Conservation (phyloP, 306 rosid genomes). For the Prunus kanzakura region DNA sequence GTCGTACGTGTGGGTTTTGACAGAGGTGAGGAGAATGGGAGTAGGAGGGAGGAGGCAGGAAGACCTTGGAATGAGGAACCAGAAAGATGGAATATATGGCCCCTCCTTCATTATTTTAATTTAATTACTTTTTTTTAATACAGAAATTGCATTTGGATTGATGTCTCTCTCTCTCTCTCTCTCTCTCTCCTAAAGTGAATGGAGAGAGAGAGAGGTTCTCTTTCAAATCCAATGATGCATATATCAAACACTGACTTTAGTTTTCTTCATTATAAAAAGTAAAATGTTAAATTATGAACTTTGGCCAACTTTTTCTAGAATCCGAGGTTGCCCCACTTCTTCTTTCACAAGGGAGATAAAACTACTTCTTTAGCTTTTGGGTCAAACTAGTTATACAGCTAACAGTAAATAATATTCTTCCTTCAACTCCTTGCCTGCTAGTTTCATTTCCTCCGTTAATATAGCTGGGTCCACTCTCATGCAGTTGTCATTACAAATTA, state of each 20-base stretch:
- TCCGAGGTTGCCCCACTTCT: constrained; percentile 54
- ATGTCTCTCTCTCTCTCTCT: constrained; percentile 9
- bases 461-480: background rate
- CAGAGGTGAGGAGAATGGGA: background rate
- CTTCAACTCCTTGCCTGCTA: background rate
- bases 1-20: background rate
- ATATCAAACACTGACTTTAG: constrained; percentile 4
- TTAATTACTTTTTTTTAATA: background rate
- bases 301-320: constrained; percentile 45
- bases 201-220: background rate
- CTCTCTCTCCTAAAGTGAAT: background rate
- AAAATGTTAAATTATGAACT: background rate
- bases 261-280: constrained; percentile 11
- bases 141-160: constrained; percentile 24
- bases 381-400: constrained; percentile 24
- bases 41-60: background rate
- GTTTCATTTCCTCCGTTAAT: background rate
- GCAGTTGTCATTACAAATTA: no score
- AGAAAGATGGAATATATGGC: constrained; percentile 1
- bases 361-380: constrained; percentile 27
- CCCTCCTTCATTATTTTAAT: background rate
- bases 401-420: constrained; percentile 20
- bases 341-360: constrained; percentile 19
- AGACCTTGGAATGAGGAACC: constrained; percentile 36
- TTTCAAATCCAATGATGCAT: constrained; percentile 33